Evolutionary conservation across 2,329 filamentous ascomycete species (phyloP).

Genomic region (Phialocephala subalpina): DNA sequence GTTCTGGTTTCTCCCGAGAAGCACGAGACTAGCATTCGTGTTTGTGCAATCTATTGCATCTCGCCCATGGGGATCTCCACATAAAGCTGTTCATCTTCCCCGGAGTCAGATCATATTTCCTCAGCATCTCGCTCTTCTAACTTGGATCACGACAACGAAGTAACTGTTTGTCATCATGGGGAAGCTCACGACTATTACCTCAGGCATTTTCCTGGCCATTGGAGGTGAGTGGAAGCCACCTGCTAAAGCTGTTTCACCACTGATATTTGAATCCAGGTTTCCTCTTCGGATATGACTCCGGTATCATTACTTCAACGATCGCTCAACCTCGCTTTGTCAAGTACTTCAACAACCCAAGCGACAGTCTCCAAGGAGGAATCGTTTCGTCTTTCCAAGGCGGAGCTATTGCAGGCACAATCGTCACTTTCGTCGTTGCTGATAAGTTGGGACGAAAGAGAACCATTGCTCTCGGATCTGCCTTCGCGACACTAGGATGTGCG

Average conservation of each 20-base stretch:
- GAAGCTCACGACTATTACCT: slow-evolving; percentile 10
- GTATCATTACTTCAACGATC: slow-evolving; percentile 45
- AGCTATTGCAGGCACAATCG: slow-evolving; percentile 22
- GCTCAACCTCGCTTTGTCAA: slow-evolving; percentile 39
- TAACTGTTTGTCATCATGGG: slow-evolving; percentile 1
- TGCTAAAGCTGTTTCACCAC: no score
- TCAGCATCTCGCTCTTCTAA: background rate
- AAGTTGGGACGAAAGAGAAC: slow-evolving; percentile 41
- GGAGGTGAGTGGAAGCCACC: slow-evolving; percentile 29
- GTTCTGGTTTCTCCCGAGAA: background rate
- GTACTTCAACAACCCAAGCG: background rate
- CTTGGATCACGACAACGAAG: background rate
- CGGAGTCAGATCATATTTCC: background rate
- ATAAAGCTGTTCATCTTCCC: background rate
- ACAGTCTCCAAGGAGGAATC: background rate
- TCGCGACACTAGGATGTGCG: slow-evolving; percentile 41
- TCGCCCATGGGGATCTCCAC: background rate
- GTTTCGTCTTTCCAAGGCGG: slow-evolving; percentile 39
- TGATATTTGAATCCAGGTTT: slow-evolving; percentile 36
- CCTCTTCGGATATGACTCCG: slow-evolving; percentile 45
- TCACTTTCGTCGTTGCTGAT: slow-evolving; percentile 41
- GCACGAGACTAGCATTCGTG: background rate
- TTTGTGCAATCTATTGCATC: background rate
- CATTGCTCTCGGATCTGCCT: slow-evolving; percentile 40
- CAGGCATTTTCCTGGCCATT: slow-evolving; percentile 15